These are phyloP conservation scores for Pachysandra terminalis DNA, from an alignment of 164 flowering plant species.

Conservation along the genomic window DNA sequence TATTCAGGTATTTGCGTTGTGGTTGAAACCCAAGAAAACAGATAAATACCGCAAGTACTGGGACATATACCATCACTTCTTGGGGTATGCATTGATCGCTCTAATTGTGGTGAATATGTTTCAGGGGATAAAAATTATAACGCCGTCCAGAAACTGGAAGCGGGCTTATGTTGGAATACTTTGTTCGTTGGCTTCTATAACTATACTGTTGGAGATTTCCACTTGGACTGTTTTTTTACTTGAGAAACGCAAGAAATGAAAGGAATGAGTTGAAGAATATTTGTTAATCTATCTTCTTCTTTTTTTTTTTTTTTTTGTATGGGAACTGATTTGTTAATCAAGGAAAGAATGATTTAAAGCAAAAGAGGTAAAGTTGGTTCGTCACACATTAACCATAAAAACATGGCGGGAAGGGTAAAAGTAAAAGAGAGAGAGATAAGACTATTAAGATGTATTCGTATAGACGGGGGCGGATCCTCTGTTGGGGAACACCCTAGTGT, in stretches of 20 bases:
- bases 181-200: conserved; percentile 14
- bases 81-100: conserved; percentile 39
- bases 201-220: conserved; percentile 24
- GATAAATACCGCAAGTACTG: conserved; percentile 41
- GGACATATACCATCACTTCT: conserved; percentile 54
- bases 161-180: conserved; percentile 39
- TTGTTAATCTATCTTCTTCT: too few relatives aligned
- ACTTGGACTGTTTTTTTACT: conserved; percentile 33
- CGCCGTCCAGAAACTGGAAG: conserved; percentile 29
- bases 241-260: not conserved
- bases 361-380: too few relatives aligned
- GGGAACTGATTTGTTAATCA: too few relatives aligned
- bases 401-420: too few relatives aligned
- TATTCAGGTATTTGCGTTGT: conserved; percentile 36
- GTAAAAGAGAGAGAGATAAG: too few relatives aligned
- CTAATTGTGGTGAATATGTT: conserved; percentile 38
- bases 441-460: too few relatives aligned
- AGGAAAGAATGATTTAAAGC: too few relatives aligned
- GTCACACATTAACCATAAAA: too few relatives aligned
- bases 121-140: conserved; percentile 33
- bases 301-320: too few relatives aligned
- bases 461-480: too few relatives aligned
- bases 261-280: too few relatives aligned
- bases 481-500: too few relatives aligned
- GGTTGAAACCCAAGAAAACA: conserved; percentile 21